A percentile compares a stretch with the other conserved stretches of the same genome.
phyloP scores from a whole-genome alignment of 768 basidiomycete genomes.

The Psilocybe sp. region DNA sequence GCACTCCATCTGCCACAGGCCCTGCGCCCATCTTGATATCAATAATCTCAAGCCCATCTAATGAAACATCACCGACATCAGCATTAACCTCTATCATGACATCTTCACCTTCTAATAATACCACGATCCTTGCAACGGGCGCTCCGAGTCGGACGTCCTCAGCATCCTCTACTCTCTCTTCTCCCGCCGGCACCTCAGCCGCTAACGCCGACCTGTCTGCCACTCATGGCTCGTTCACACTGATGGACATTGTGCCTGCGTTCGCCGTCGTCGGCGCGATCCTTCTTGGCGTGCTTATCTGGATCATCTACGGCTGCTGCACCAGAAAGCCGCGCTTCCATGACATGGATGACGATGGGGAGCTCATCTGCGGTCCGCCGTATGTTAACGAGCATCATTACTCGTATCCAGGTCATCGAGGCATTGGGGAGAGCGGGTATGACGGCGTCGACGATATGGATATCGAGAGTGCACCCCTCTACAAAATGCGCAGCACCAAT shows the following conservation, averaged over 20 bases:
- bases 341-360: constrained; percentile 15
- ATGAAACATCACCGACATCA: constrained; percentile 6
- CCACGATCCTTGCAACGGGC: background rate
- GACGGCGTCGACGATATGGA: background rate
- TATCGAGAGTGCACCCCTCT: too few species aligned
- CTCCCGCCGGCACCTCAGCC: background rate
- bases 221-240: constrained; percentile 17
- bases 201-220: constrained; percentile 8
- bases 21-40: constrained; percentile 10
- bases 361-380: constrained; percentile 19
- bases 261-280: constrained; percentile 28
- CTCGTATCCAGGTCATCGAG: too few species aligned
- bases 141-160: background rate
- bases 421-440: background rate
- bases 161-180: background rate
- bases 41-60: constrained; percentile 7
- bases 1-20: background rate
- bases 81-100: background rate
- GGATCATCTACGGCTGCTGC: constrained; percentile 34
- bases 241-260: constrained; percentile 27
- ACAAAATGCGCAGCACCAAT: too few species aligned
- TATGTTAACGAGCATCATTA: constrained; percentile 7
- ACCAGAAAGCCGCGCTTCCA: constrained; percentile 15
- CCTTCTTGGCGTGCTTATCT: constrained; percentile 26
- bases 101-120: background rate